These are phyloP conservation scores for Nakataea oryzae DNA, from an alignment of 2,329 filamentous ascomycete genomes.

Conservation along the genomic window DNA sequence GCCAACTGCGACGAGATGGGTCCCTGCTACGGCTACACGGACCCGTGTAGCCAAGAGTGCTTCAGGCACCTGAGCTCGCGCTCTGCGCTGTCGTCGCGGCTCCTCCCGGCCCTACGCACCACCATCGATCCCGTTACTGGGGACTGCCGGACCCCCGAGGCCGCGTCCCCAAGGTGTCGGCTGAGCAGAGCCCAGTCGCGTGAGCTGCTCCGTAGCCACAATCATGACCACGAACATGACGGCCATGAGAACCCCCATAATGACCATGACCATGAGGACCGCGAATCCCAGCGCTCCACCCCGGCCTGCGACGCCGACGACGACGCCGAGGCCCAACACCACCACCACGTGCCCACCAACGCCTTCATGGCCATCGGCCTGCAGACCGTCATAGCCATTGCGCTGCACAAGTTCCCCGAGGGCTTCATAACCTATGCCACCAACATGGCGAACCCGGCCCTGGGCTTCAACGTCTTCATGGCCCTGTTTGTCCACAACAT, in stretches of 20 bases:
- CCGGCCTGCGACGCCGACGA: constrained; percentile 9
- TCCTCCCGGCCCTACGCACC: constrained; percentile 28
- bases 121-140: constrained; percentile 13
- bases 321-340: constrained; percentile 52
- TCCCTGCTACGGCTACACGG: constrained; percentile 53
- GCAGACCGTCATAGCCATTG: constrained; percentile 90
- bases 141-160: background rate
- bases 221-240: constrained; percentile 7
- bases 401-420: constrained; percentile 89
- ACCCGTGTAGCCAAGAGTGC: constrained; percentile 56
- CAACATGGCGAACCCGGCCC: constrained; percentile 83
- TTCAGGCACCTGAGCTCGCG: constrained; percentile 45
- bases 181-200: constrained; percentile 26
- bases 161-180: background rate
- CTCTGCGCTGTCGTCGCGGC: constrained; percentile 18
- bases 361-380: constrained; percentile 91
- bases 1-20: constrained; percentile 49
- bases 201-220: constrained; percentile 4
- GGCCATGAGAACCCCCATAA: constrained; percentile 1
- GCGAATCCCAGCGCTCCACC: constrained; percentile 7
- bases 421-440: constrained; percentile 88
- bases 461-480: constrained; percentile 88
- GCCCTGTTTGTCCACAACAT: constrained; percentile 98
- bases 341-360: constrained; percentile 92
- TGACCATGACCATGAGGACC: constrained; percentile 11